Percentiles rank a stretch among this genome's conserved stretches.
Evolutionary conservation across 805 yeast genomes (phyloP).

Genomic region (Spathaspora hagerdaliae): DNA sequence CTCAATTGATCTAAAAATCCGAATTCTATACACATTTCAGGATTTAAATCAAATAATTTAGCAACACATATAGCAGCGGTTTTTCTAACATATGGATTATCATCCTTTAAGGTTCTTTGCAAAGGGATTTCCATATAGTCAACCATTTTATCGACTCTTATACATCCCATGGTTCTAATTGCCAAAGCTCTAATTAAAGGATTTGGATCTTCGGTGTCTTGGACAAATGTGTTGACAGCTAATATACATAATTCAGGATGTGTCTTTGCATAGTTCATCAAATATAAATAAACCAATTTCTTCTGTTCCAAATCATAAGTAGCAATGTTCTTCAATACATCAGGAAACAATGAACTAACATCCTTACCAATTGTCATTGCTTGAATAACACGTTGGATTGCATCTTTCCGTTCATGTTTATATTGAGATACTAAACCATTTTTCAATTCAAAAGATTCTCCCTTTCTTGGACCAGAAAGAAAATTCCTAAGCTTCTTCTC

Average conservation of each 20-base stretch:
- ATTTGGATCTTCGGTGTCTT: constrained; percentile 93
- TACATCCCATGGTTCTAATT: constrained; percentile 97
- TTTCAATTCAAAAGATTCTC: constrained; percentile 87
- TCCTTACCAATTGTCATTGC: constrained; percentile 99
- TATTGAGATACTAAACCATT: constrained; percentile 91
- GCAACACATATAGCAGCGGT: constrained; percentile 98
- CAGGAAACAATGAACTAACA: constrained; percentile 91
- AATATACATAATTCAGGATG: constrained; percentile 94
- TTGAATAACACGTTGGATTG: constrained; percentile 93
- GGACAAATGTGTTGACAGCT: constrained; percentile 95
- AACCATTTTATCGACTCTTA: constrained; percentile 90
- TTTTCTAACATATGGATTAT: constrained; percentile 94
- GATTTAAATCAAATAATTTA: constrained; percentile 81
- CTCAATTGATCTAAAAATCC: constrained; percentile 75
- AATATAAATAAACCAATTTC: constrained; percentile 87
- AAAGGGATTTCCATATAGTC: constrained; percentile 92
- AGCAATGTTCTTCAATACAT: constrained; percentile 92
- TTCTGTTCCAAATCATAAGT: constrained; percentile 96
- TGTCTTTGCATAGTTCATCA: constrained; percentile 96
- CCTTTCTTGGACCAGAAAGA: constrained; percentile 45
- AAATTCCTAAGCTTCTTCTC: constrained; percentile 42
- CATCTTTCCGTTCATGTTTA: constrained; percentile 92
- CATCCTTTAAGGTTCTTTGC: constrained; percentile 79
- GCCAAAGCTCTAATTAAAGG: constrained; percentile 96
- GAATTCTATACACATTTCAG: constrained; percentile 76